phyloP scores from a whole-genome alignment of 139 green algal species.

The Volvox reticuliferus region DNA sequence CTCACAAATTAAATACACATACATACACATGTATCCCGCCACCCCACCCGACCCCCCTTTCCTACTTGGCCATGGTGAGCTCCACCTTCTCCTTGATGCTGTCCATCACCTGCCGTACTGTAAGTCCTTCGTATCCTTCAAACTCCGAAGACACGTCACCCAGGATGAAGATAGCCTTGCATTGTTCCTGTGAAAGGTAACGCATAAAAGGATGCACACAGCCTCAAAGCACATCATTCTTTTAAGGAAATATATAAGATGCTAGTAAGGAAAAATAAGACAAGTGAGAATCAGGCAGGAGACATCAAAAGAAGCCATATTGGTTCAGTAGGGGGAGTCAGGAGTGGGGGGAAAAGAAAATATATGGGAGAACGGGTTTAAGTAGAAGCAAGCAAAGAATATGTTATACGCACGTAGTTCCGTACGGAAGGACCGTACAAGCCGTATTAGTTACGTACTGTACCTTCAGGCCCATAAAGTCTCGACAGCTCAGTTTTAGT shows the following conservation, averaged over 20 bases:
- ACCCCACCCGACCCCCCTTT: neutral
- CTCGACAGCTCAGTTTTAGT: conserved; percentile 14
- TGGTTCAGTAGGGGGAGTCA: neutral
- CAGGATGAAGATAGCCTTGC: conserved; percentile 25
- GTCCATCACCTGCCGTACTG: conserved; percentile 3
- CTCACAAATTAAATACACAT: neutral
- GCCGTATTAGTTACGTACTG: neutral
- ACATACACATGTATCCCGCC: neutral
- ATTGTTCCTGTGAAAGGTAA: conserved; percentile 1
- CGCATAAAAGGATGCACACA: too few species aligned
- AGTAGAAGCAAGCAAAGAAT: too few species aligned
- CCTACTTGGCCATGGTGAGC: neutral
- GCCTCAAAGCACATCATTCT: too few species aligned
- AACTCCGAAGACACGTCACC: conserved; percentile 6
- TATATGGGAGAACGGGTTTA: too few species aligned
- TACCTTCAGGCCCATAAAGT: conserved; percentile 27
- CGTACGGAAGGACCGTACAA: too few species aligned
- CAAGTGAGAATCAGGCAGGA: too few species aligned
- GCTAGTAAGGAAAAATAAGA: too few species aligned
- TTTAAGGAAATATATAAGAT: too few species aligned
- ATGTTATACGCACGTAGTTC: neutral
- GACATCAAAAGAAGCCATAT: too few species aligned
- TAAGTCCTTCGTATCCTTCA: conserved; percentile 2
- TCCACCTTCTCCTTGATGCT: neutral
- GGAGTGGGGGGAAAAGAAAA: neutral